phyloP scores from a whole-genome alignment of 2,329 filamentous ascomycete genomes.

The Cytospora paraplurivora region DNA sequence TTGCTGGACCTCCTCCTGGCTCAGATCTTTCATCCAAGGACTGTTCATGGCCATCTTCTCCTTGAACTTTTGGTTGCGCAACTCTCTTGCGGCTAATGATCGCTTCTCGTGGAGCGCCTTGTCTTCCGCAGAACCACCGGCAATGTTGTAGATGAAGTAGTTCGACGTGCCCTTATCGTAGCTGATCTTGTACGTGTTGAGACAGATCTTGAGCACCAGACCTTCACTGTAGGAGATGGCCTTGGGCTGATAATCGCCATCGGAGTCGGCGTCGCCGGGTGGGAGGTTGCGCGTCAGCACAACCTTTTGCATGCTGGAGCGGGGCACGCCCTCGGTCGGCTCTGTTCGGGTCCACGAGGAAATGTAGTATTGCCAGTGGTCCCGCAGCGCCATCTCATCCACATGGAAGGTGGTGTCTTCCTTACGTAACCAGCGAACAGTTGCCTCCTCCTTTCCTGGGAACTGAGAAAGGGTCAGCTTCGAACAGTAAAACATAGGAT shows the following conservation, averaged over 20 bases:
- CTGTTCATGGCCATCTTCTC: constrained; percentile 84
- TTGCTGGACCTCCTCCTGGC: constrained; percentile 74
- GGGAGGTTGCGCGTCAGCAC: constrained; percentile 74
- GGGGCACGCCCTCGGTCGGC: constrained; percentile 77
- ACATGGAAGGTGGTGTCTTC: constrained; percentile 80
- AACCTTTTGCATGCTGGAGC: constrained; percentile 65
- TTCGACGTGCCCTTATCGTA: constrained; percentile 72
- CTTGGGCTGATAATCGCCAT: constrained; percentile 64
- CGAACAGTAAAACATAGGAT: not conserved
- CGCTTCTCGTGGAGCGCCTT: constrained; percentile 57
- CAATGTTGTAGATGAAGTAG: constrained; percentile 71
- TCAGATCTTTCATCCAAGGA: constrained; percentile 77
- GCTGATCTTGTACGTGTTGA: constrained; percentile 78
- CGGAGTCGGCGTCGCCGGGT: constrained; percentile 60
- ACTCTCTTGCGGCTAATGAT: constrained; percentile 38
- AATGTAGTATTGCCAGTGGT: constrained; percentile 93
- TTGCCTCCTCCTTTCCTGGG: constrained; percentile 68
- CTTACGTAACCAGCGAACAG: constrained; percentile 69
- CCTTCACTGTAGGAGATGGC: constrained; percentile 66
- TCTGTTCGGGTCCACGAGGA: constrained; percentile 88
- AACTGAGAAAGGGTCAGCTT: constrained; percentile 49
- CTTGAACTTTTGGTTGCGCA: constrained; percentile 55
- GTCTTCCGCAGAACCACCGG: constrained; percentile 68
- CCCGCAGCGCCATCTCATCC: constrained; percentile 81
- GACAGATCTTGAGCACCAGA: constrained; percentile 71